Percentiles rank a stretch among this genome's conserved stretches.
These are phyloP conservation scores for Malus sieversii DNA, from an alignment of 306 rosid genomes.

Conservation along the genomic window DNA sequence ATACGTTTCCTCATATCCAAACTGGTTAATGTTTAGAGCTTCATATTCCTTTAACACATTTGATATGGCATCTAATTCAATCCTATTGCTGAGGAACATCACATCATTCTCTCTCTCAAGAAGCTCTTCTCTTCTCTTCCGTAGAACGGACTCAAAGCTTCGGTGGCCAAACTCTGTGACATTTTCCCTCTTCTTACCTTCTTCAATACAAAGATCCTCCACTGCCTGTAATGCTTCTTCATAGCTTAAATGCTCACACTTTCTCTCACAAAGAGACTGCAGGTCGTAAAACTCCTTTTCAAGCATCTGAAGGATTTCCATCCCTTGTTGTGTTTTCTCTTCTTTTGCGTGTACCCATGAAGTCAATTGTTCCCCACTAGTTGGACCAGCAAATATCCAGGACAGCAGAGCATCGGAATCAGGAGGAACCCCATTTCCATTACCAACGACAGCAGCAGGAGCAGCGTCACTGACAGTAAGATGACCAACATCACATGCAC, in stretches of 20 bases:
- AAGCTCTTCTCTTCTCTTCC: slow-evolving; percentile 77
- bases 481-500: slow-evolving; percentile 27
- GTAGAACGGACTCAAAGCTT: slow-evolving; percentile 67
- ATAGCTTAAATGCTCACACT: slow-evolving; percentile 58
- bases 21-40: slow-evolving; percentile 56
- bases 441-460: slow-evolving; percentile 14
- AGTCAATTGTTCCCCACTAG: slow-evolving; percentile 67
- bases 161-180: slow-evolving; percentile 49
- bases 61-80: slow-evolving; percentile 67
- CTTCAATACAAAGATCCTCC: slow-evolving; percentile 83
- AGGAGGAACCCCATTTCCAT: slow-evolving; percentile 34
- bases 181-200: slow-evolving; percentile 70
- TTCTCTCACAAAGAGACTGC: slow-evolving; percentile 74
- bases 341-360: slow-evolving; percentile 67
- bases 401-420: slow-evolving; percentile 50
- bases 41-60: slow-evolving; percentile 82
- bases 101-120: slow-evolving; percentile 57
- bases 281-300: slow-evolving; percentile 80
- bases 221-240: slow-evolving; percentile 78
- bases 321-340: slow-evolving; percentile 61
- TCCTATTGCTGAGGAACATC: slow-evolving; percentile 38
- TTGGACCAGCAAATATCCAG: slow-evolving; percentile 68
- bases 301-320: slow-evolving; percentile 60
- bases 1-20: slow-evolving; percentile 62
- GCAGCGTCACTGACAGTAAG: slow-evolving; percentile 33